Base-by-base conservation (phyloP, 345 rosid species). In the Rhodamnia rubescens region DNA sequence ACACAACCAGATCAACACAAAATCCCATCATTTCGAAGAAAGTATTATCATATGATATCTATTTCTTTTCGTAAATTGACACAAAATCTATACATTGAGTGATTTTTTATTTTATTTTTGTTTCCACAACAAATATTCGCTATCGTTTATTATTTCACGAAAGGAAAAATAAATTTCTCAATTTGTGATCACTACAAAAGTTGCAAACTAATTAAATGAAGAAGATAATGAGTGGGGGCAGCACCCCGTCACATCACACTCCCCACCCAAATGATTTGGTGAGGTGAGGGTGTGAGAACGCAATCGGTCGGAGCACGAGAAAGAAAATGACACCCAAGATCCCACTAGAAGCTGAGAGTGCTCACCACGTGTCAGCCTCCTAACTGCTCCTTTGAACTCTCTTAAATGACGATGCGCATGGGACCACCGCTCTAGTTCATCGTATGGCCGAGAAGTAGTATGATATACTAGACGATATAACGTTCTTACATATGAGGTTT, bases 291-390 rank as follows among this genome's bases (percentile, higher is more conserved):
- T 47, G 51, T 53, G 32, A n/a, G 49, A 54, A 18, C 13, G 51
- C 6, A 81, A 85, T 81, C 57, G 32, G 50, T 5, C 24, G 26
- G 32, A 87, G 84, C 81, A 29, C 59, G 61, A 54, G 20, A 53
- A 11, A 61, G 74, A 82, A 87, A 86, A 85, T 83, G 85, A 87
- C 86, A n/a, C 83, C 81, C 80, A 36, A n/a, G 75, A 59, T n/a
- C 74, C 86, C 94, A 89, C 90, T 89, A 84, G 56, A 87, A 86
- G 52, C 81, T 74, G 81, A 88, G 92, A 91, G 92, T 92, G 94
- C 89, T 80, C 14, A 90, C 89, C 93, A 90, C 91, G 87, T 90
- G 94, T 89, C 85, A 53, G 81, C 90, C 86, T 90, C 91, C 88
- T 42, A 91, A 91, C 93, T 90, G 80, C 85, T 11, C 58, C 74